phyloP scores from a whole-genome alignment of 139 green algal genomes.

The Ettlia oleoabundans region DNA sequence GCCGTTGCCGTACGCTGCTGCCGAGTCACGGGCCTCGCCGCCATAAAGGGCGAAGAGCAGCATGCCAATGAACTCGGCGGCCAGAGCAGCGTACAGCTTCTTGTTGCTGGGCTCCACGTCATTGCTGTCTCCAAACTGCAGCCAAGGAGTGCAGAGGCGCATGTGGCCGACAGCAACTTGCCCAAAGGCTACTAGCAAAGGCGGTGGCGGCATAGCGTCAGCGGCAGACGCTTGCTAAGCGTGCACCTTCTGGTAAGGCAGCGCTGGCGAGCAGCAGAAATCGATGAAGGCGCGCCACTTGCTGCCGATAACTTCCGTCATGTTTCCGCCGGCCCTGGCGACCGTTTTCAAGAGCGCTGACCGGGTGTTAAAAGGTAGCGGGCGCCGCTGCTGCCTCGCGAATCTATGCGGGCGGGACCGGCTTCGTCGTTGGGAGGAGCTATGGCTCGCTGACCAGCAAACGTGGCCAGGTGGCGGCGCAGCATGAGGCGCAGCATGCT shows the following conservation, averaged over 20 bases:
- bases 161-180: neutral
- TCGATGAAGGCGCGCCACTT: conserved; percentile 13
- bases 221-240: neutral
- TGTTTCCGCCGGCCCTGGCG: too few species aligned
- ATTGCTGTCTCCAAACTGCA: conserved; percentile 17
- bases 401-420: too few species aligned
- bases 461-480: too few species aligned
- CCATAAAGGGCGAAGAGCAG: conserved; percentile 51
- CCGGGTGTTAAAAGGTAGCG: too few species aligned
- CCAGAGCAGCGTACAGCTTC: conserved; percentile 54
- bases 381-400: too few species aligned
- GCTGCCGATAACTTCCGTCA: neutral
- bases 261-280: neutral
- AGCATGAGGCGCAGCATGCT: too few species aligned
- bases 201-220: neutral
- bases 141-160: neutral
- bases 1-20: conserved; percentile 52
- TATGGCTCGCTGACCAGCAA: too few species aligned
- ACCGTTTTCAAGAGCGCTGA: too few species aligned
- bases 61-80: conserved; percentile 64
- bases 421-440: too few species aligned
- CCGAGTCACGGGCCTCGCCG: conserved; percentile 16
- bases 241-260: conserved; percentile 13
- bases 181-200: neutral
- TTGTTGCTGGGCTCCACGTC: conserved; percentile 36